Evolutionary conservation across 805 yeast species (phyloP), one percentile per base, ranked within the genome.

Genomic region (Candida piceae): DNA sequence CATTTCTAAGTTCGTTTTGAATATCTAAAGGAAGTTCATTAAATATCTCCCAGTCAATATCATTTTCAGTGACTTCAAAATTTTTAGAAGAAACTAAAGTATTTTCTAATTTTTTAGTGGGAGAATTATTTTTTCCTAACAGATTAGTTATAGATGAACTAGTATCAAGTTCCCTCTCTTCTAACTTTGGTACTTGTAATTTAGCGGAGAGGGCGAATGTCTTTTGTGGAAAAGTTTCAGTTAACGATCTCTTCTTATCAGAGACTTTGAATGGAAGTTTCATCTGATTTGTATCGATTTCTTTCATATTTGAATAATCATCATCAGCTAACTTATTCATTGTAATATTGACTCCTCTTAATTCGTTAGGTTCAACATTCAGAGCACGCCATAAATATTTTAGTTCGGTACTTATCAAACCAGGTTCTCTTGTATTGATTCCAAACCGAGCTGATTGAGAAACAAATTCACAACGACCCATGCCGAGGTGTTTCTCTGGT

Each of bases 401-500:
- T 26, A 79, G 52, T 50, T 81, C 85, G 10, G 78, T 67, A 0
- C 78, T 72, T 7, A 86, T 55, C n/a, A 75, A 51, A 1, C 86
- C 85, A 48, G 67, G 46, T 36, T 76, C 80, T 48, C 74, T 66
- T 2, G 88, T 76, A 3, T 81, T 69, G 1, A 74, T 55, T 0
- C 88, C 87, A 11, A 90, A 52, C 23, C 66, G 66, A 3, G 81
- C 63, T 9, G 80, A 66, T 46, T 77, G 78, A 29, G 79, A 75
- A 10, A 70, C 60, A 23, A 80, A 64, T 34, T 80, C 86, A 58
- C 96, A 86, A 11, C 55, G 55, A 0, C 98, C 97, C 77, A 83
- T 76, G 0, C 98, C 98, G 51, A 93, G 45, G 57, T 65, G 80
- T 52, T 90, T 93, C 1, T 83, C 72, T 0, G 97, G 85, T 15